phyloP scores from a whole-genome alignment of 805 yeast genomes.

The Metschnikowia similis region DNA sequence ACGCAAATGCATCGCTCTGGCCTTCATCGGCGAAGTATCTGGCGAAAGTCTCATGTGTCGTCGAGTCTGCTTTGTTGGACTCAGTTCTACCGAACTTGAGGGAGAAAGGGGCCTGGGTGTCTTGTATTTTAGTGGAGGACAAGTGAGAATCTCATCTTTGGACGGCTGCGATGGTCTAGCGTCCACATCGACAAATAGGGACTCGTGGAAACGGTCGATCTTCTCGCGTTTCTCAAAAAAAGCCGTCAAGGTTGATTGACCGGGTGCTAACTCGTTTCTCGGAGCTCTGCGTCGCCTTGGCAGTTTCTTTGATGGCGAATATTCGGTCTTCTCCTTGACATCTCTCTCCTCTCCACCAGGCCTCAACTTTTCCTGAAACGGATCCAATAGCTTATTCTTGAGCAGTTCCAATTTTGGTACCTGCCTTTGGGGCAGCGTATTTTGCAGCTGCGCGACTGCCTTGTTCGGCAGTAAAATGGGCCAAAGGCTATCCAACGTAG shows the following conservation, averaged over 20 bases:
- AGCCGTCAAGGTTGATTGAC: constrained; percentile 17
- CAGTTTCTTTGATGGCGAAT: constrained; percentile 2
- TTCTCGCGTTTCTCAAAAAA: constrained; percentile 10
- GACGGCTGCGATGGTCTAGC: constrained; percentile 10
- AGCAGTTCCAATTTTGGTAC: background rate
- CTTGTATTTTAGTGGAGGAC: background rate
- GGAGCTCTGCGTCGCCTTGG: constrained; percentile 6
- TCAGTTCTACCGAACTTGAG: constrained; percentile 9
- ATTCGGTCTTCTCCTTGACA: background rate
- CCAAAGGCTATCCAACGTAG: constrained; percentile 25
- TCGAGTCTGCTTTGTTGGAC: constrained; percentile 14
- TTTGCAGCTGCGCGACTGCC: background rate
- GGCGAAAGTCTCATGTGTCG: constrained; percentile 11
- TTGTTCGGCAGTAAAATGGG: constrained; percentile 9
- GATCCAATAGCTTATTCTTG: background rate
- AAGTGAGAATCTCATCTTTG: background rate
- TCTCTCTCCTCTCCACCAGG: background rate
- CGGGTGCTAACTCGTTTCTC: constrained; percentile 11
- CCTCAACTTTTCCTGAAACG: background rate
- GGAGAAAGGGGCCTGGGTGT: constrained; percentile 1
- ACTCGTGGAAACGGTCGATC: constrained; percentile 5
- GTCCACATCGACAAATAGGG: constrained; percentile 11
- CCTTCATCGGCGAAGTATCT: constrained; percentile 6
- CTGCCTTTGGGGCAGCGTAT: background rate
- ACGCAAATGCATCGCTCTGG: background rate